Evolutionary conservation across 2,329 filamentous ascomycete genomes (phyloP).

Genomic region (Colletotrichum sp.): DNA sequence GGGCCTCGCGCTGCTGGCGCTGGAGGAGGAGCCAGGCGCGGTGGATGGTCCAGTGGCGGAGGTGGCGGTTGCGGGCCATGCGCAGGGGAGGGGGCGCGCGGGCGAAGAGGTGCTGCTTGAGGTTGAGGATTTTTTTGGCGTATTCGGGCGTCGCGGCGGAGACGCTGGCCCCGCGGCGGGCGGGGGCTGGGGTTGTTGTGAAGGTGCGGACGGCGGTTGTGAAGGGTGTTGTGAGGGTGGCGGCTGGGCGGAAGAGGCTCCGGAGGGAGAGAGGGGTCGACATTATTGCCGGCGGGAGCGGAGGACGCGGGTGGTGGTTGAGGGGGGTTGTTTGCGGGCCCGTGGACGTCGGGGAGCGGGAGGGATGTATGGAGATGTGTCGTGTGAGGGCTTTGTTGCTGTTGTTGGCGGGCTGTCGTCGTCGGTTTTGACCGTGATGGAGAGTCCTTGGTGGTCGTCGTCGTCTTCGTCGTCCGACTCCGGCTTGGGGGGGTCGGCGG

Average conservation of each 20-base stretch:
- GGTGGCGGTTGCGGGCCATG: conserved; percentile 83
- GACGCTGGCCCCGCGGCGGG: conserved; percentile 24
- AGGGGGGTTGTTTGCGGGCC: neutral
- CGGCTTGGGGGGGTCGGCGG: neutral
- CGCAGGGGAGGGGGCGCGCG: conserved; percentile 73
- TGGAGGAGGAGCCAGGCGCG: conserved; percentile 89
- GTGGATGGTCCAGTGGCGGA: conserved; percentile 99
- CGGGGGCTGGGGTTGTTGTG: conserved; percentile 20
- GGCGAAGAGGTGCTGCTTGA: conserved; percentile 54
- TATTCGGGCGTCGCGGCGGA: conserved; percentile 37
- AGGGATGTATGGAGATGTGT: too few relatives aligned
- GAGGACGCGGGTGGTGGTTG: neutral
- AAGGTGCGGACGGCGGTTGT: conserved; percentile 8
- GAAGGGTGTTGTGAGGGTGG: neutral
- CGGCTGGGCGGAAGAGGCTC: neutral
- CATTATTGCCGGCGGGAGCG: neutral
- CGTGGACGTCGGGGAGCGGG: neutral
- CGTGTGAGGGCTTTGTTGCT: neutral
- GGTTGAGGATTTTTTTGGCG: conserved; percentile 47
- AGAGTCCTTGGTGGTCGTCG: neutral
- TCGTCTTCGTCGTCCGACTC: neutral
- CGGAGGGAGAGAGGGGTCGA: neutral
- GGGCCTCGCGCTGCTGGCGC: conserved; percentile 67
- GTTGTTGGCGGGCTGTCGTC: neutral
- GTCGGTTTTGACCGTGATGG: neutral